Base-by-base conservation (phyloP, 2,329 filamentous ascomycete genomes). In the Claviceps pusilla region DNA sequence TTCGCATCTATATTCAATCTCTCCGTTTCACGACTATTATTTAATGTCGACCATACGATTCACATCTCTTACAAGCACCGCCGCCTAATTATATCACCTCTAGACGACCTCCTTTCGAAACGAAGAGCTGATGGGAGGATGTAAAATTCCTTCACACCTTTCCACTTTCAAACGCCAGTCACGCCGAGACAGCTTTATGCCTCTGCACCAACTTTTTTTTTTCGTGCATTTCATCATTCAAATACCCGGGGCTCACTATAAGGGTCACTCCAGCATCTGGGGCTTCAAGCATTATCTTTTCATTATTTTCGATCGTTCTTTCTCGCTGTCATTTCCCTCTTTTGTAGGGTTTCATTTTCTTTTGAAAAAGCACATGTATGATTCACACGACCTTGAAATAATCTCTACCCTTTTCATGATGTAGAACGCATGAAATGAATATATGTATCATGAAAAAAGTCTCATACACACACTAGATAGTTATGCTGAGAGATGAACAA, bases 401-500 rank as follows among this genome's bases (percentile, higher is more conserved):
- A 48, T 33, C 11, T 31, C 1, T 41, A 42, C 24, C 24, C 33
- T 3, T 39, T 35, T 14, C 28, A 42, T 37, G 10, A 48, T 29
- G 14, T 19, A 31, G 19, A 28, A 48, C 29, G 45, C 28, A 53
- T 48, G 31, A 6, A 42, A 31, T 19, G 5, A 53, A 11, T 11
- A 11, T 48, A 37, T 37, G 42, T 33, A 48, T 53, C 9, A 52
- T 39, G 42, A 33, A 28, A 33, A 28, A 19, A 24, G 9, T 35
- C 31, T 7, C 24, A 53, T 42, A 31, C 43, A 53, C 9, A 10
- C 10, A 24, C 24, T 37, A 48, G 5, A 39, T 48, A 33, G 10
- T 24, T 42, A 16, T 14, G 35, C 37, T 53, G 10, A 41, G 88
- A 93, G 64, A 80, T 95, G 51, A 83, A 79, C 46, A 85, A 83